Evolutionary conservation across 2,329 filamentous ascomycete genomes (phyloP), one percentile per base, ranked within the genome.

Genomic region (Diplocarpon mali): DNA sequence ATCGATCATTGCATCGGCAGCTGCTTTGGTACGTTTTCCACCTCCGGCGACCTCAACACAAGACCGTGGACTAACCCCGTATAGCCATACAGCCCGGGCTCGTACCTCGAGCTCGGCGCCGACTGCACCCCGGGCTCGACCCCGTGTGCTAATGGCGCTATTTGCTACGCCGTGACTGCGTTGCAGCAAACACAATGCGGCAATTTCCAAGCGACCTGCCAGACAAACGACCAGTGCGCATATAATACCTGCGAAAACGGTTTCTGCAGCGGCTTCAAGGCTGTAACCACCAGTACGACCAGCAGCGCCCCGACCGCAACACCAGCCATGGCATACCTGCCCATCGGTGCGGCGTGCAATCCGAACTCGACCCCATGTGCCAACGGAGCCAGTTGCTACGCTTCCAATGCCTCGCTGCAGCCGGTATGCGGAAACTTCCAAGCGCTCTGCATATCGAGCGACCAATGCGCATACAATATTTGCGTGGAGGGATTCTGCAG

Each of bases 391-490:
- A 28, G 40, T 14, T 53, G 51, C 31, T 50, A 52, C 35, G 42
- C 46, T 2, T 27, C 32, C 11, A 50, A 49, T n/a, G n/a, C n/a
- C n/a, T n/a, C n/a, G n/a, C n/a, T n/a, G n/a, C n/a, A n/a, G n/a
- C n/a, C n/a, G n/a, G n/a, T n/a, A 12, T 53, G 51, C 40, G 51
- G 51, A 1, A 46, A 42, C n/a, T 48, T 48, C 42, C 43, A 47
- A 39, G 43, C 47, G 1, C 20, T 5, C 15, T 53, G 51, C 36
- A 35, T 34, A 2, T 29, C 16, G 8, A 44, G 50, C 17, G 35
- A 30, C 5, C 49, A 53, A 20, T 53, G 51, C 38, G 51, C 51
- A 6, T 41, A 37, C 36, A 53, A 53, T 27, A 53, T 47, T 7
- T 53, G 51, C 24, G 16, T 40, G 4, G 14, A 40, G 1, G 51